Percentiles rank a stretch among this genome's conserved stretches.
These are phyloP conservation scores for Rhizophagus prolifer DNA, from an alignment of 192 early-diverging fungal species.

Conservation along the genomic window DNA sequence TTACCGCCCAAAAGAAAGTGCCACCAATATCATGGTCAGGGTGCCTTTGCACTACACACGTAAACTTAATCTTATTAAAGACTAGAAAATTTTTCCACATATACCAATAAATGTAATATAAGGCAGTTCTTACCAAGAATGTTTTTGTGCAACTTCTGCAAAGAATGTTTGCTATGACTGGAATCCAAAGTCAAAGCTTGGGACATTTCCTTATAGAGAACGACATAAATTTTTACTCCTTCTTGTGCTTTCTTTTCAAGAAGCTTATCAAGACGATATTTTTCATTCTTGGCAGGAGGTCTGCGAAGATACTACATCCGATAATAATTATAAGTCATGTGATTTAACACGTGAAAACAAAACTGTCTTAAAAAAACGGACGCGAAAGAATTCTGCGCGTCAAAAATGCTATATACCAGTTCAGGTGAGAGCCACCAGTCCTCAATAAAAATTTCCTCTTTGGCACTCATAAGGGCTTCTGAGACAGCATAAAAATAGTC, in stretches of 20 bases:
- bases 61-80: neutral
- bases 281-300: constrained; percentile 69
- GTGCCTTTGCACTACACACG: constrained; percentile 67
- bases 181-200: constrained; percentile 75
- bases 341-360: neutral
- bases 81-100: neutral
- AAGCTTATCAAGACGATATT: constrained; percentile 77
- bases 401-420: constrained; percentile 45
- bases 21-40: constrained; percentile 79
- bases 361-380: neutral
- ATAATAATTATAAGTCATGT: neutral
- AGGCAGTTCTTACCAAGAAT: constrained; percentile 54
- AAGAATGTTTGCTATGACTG: constrained; percentile 71
- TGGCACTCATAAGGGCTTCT: constrained; percentile 70
- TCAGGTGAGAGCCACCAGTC: constrained; percentile 96
- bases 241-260: constrained; percentile 79
- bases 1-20: constrained; percentile 83
- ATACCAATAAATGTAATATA: neutral
- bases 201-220: constrained; percentile 85
- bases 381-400: neutral
- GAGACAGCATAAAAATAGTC: constrained; percentile 79
- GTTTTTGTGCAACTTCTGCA: constrained; percentile 72
- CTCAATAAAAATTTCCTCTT: constrained; percentile 68
- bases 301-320: constrained; percentile 64
- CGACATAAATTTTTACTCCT: constrained; percentile 85